Evolutionary conservation across 2,329 filamentous ascomycete genomes (phyloP).

Genomic region (Cladosporium sp.): DNA sequence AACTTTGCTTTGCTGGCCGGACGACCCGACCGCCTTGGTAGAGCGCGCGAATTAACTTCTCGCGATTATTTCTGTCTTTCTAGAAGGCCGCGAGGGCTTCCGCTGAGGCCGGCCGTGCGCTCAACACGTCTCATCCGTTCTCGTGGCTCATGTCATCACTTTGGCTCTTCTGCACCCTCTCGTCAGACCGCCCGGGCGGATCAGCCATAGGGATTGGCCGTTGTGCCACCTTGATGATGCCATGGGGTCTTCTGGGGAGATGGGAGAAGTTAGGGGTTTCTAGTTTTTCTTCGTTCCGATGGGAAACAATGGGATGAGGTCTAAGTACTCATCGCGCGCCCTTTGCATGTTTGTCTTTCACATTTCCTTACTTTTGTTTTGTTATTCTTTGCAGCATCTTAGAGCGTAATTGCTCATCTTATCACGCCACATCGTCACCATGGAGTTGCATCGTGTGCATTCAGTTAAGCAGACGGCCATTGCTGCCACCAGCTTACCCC

Average conservation of each 20-base stretch:
- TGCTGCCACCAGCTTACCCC: conserved; percentile 26
- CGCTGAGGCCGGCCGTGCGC: conserved; percentile 10
- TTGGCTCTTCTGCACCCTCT: conserved; percentile 4
- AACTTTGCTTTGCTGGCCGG: not conserved
- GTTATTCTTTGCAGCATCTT: not conserved
- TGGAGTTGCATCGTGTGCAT: conserved; percentile 11
- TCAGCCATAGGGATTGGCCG: not conserved
- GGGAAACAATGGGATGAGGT: not conserved
- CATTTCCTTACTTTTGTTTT: not conserved
- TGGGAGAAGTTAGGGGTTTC: not conserved
- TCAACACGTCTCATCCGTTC: conserved; percentile 8
- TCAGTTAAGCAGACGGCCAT: conserved; percentile 14
- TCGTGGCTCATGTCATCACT: conserved; percentile 12
- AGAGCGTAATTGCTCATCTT: not conserved
- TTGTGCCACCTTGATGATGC: conserved; percentile 7
- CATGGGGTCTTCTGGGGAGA: conserved; percentile 8
- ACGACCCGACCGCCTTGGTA: not conserved
- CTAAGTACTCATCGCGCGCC: not conserved
- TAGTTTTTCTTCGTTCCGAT: not conserved
- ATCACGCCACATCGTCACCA: not conserved
- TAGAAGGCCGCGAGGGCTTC: not conserved
- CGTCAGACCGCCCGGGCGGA: conserved; percentile 12
- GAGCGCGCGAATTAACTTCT: not conserved
- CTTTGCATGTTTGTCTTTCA: not conserved
- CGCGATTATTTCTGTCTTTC: conserved; percentile 1